Evolutionary conservation across 164 flowering plant genomes (phyloP).

Genomic region (Tinospora cordifolia): DNA sequence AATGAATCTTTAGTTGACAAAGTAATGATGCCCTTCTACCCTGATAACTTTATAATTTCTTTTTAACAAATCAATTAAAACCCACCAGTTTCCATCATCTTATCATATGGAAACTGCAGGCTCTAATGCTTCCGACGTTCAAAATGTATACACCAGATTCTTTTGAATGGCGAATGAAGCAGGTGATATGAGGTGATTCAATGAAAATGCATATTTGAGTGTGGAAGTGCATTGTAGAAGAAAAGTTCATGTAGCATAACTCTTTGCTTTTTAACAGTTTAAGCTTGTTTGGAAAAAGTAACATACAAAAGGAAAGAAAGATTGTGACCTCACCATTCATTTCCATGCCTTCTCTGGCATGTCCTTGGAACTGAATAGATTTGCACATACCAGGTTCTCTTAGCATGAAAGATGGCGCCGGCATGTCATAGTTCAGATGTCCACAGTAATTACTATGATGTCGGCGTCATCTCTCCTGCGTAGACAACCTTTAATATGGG

Average conservation of each 20-base stretch:
- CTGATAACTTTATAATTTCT: not conserved
- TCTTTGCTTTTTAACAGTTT: no score
- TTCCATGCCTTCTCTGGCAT: no score
- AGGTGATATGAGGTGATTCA: not conserved
- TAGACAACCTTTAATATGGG: no score
- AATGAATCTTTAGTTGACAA: not conserved
- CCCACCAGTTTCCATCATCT: not conserved
- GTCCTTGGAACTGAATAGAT: not conserved
- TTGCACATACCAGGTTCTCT: conserved; percentile 12
- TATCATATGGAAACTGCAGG: not conserved
- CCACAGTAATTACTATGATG: not conserved
- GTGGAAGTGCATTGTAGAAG: no score
- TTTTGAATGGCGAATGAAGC: no score
- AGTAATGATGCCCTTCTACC: not conserved
- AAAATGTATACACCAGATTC: not conserved
- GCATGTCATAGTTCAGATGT: not conserved
- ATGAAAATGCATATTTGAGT: not conserved
- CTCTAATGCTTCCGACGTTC: no score
- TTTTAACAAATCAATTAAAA: not conserved
- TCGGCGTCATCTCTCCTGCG: no score
- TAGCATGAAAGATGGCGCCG: conserved; percentile 15
- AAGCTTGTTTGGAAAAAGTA: no score
- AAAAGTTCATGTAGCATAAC: no score
- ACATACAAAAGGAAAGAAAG: no score
- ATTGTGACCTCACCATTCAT: no score